Evolutionary conservation across 768 basidiomycete species (phyloP).

Genomic region (Exidia glandulosa): DNA sequence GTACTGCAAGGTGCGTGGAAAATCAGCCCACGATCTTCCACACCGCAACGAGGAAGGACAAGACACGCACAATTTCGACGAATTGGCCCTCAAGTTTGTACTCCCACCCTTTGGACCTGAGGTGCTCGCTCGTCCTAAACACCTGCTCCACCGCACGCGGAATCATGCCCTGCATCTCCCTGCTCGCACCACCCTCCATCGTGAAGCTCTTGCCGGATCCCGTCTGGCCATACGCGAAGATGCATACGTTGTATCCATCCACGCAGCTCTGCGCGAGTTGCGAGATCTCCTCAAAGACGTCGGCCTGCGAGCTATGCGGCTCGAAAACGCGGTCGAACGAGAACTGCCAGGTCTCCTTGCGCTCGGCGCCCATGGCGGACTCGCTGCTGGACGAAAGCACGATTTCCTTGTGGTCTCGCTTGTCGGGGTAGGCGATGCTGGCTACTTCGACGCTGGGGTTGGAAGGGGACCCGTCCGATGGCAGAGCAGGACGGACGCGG

Average conservation of each 20-base stretch:
- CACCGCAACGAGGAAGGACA: neutral
- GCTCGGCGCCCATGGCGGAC: conserved; percentile 71
- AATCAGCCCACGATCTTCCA: neutral
- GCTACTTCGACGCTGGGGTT: no score
- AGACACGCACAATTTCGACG: conserved; percentile 69
- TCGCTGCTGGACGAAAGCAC: conserved; percentile 57
- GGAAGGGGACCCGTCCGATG: conserved; percentile 45
- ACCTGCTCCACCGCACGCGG: conserved; percentile 88
- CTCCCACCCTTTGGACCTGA: conserved; percentile 79
- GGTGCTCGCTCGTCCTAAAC: conserved; percentile 60
- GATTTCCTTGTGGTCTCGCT: conserved; percentile 69
- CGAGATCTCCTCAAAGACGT: conserved; percentile 88
- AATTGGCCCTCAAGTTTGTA: conserved; percentile 93
- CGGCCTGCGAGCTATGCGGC: conserved; percentile 63
- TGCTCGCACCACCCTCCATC: conserved; percentile 84
- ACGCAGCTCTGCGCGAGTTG: conserved; percentile 85
- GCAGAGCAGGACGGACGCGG: conserved; percentile 68
- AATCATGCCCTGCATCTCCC: conserved; percentile 73
- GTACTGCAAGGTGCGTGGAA: conserved; percentile 38
- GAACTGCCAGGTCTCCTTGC: conserved; percentile 73
- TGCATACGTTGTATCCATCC: conserved; percentile 92
- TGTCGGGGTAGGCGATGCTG: conserved; percentile 54
- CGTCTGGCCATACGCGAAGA: conserved; percentile 94
- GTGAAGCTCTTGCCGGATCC: conserved; percentile 69
- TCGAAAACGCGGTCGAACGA: conserved; percentile 85